Evolutionary conservation across 768 basidiomycete genomes (phyloP), one percentile per base, ranked within the genome.

Genomic region (Grammothele lineata): DNA sequence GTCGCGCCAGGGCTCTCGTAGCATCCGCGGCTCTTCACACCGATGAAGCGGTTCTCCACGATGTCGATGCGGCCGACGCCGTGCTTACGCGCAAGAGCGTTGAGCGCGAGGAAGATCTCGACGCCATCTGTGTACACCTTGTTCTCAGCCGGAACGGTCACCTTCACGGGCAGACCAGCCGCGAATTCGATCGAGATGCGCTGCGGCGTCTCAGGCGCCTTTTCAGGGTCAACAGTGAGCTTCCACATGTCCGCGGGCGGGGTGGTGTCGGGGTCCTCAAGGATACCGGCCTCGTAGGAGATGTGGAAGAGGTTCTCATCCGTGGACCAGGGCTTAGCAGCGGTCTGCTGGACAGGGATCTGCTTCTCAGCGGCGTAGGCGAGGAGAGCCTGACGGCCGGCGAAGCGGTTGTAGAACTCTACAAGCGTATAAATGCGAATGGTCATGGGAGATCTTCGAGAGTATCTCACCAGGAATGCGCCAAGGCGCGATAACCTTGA

Each of bases 281-380:
- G 83, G 66, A 99, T 98, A 37, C 95, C 96, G 10, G 96, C 95
- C 69, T 99, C 96, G 71, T 97, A 99, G 15, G 96, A 98, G 70
- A 98, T 99, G 75, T 99, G 96, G 85, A 95, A 97, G 39, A 99
- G 77, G 73, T 98, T 99, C 72, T 98, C 96, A 66, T 99, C 95
- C 5, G 96, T 99, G 3, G 95, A 97, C 96, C 96, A 99, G 30
- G 96, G 95, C 72, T 98, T 97, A 45, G 94, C 79, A 10, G 88
- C 79, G 37, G 96, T 99, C 71, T 99, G 96, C 54, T 83, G 78
- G 50, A 99, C 94, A 46, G 93, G 93, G 55, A 99, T 95, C 40
- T 80, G 68, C 66, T 92, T 90, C 62, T 89, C 73, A 7, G 83
- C 83, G 23, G 96, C 96, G 58, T 85, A 99, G 22, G 80, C 78